phyloP scores from a whole-genome alignment of 768 basidiomycete species.

The Phylloporus scabripes region DNA sequence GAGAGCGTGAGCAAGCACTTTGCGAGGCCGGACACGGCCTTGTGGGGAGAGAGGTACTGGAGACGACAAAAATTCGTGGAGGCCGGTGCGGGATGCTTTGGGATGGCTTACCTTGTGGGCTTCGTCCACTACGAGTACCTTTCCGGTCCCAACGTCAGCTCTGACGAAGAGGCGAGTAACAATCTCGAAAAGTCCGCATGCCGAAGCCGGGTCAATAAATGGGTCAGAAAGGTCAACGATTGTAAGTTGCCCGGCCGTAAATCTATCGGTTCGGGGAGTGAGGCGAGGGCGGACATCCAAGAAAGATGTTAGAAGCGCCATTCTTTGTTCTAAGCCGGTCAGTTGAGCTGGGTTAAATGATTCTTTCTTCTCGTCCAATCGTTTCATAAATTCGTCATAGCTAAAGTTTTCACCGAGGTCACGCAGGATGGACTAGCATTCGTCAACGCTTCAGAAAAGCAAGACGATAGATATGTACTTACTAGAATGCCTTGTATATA shows the following conservation, averaged over 20 bases:
- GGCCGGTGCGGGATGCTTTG: neutral
- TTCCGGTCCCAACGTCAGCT: slow-evolving; percentile 54
- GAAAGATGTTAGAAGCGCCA: slow-evolving; percentile 57
- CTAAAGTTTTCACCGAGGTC: slow-evolving; percentile 57
- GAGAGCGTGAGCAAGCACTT: slow-evolving; percentile 53
- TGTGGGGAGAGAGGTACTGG: slow-evolving; percentile 54
- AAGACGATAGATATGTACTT: slow-evolving; percentile 17
- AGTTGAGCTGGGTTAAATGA: slow-evolving; percentile 55
- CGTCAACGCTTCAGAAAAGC: slow-evolving; percentile 6
- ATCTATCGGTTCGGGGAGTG: slow-evolving; percentile 31
- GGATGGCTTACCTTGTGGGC: slow-evolving; percentile 56
- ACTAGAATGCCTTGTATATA: slow-evolving; percentile 69
- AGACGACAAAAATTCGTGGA: neutral
- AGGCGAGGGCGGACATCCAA: slow-evolving; percentile 30
- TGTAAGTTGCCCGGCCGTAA: slow-evolving; percentile 53
- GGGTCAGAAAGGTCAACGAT: slow-evolving; percentile 71
- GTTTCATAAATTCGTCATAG: slow-evolving; percentile 43
- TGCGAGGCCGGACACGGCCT: slow-evolving; percentile 47
- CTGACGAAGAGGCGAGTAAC: slow-evolving; percentile 60
- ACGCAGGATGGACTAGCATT: slow-evolving; percentile 50
- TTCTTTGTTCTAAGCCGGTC: slow-evolving; percentile 54
- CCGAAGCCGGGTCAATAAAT: slow-evolving; percentile 61
- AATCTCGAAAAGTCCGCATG: slow-evolving; percentile 69
- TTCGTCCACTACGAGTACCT: slow-evolving; percentile 68
- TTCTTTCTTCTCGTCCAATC: slow-evolving; percentile 42